Evolutionary conservation across 2,329 filamentous ascomycete genomes (phyloP), one percentile per base, ranked within the genome.

Genomic region (Myriosclerotinia scirpicola): DNA sequence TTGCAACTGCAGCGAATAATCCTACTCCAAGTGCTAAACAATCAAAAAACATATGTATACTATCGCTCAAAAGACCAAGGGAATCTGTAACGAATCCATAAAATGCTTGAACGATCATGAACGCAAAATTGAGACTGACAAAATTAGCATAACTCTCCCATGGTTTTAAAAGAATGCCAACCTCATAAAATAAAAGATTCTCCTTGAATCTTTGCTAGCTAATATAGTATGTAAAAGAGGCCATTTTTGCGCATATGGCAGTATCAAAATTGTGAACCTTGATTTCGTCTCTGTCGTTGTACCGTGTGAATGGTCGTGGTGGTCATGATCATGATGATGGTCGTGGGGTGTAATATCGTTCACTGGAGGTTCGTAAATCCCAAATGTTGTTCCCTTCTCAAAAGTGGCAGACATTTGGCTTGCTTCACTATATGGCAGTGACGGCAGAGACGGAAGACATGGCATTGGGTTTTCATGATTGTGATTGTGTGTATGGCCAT

Each of bases 31-130:
- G 84, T 26, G 94, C 95, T 46, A 97, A 88, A 72, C 95, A 99
- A 79, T 99, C 95, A 74, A 99, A 98, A 75, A 99, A 94, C 95
- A 99, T 99, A 79, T 99, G 95, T 70, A 99, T 95, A 74, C 93
- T 98, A 78, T 99, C 95, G 72, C 93, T 97, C 22, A 99, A 85
- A n/a, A 99, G 83, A 3, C 95, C 95, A 6, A 99, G 81, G 0
- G 95, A 99, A 72, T 96, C 93, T 4, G 93, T 98, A 14, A 95
- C 80, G 73, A 95, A 96, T 59, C 95, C 95, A 75, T 99, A 99
- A 69, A 94, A 92, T 52, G 93, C 90, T 75, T 99, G 95, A 1
- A 99, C 87, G 44, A 91, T 81, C 95, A 99, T 99, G 78, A 99
- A 99, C 8, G 83, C 84, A 73, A 99, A 93, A 76, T 99, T 99